Evolutionary conservation across 495 filamentous ascomycete genomes (phyloP), one percentile per base, ranked within the genome.

Genomic region (Polyplosphaeria fusca): DNA sequence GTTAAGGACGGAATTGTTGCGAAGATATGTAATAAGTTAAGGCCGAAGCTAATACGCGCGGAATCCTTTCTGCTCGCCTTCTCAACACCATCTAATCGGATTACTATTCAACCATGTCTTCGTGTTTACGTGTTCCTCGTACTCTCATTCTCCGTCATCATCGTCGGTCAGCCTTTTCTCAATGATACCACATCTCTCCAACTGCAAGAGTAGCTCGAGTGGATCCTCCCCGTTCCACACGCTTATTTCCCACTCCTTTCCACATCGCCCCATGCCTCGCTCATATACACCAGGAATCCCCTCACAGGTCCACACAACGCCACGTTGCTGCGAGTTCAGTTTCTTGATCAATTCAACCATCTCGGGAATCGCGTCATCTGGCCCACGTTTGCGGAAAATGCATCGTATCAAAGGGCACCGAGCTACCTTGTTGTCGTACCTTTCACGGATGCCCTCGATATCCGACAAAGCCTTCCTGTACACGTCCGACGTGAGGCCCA

Each of bases 131-230:
- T n/a, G n/a, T n/a, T n/a, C n/a, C 7, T 43, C 13, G 19, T 43
- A n/a, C 39, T 5, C 20, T 20, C 39, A 42, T 42, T 42, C 7
- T 35, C 14, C 18, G 14, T 53, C 41, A 18, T 55, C 57, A 14
- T 63, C 53, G 37, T 53, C 48, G 26, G 49, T 35, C 20, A 52
- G 27, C 25, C 30, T 63, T 38, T 58, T 58, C 22, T 58, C 52
- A 44, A 63, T 58, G 20, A 62, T 47, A 14, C 60, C 47, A 46
- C 53, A 52, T 43, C 28, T 57, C 47, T 63, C 60, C 22, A 63
- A 24, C 47, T 53, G 54, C 16, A 58, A n/a, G 12, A 63, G n/a
- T 14, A 63, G 32, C 42, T 58, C 60, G n/a, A 63, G 40, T 28
- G 47, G 47, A 44, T 63, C 60, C 23, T 44, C 42, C 22, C 41